Evolutionary conservation across 2,329 filamentous ascomycete genomes (phyloP).

Genomic region (Stagonosporopsis chrysanthemi): DNA sequence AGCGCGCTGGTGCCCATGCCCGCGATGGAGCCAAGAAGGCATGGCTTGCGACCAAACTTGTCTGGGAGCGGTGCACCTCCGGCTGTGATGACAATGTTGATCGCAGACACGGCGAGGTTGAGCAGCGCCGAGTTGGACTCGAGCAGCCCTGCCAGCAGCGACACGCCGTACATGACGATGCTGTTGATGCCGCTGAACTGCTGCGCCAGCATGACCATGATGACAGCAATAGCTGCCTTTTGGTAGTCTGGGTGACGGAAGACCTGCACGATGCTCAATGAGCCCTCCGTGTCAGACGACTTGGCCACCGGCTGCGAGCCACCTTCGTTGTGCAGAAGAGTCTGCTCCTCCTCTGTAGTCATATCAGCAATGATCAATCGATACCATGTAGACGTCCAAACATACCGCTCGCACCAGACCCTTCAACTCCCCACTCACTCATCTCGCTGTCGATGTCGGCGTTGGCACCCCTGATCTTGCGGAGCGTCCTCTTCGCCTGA

Average conservation of each 20-base stretch:
- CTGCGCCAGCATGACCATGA: conserved; percentile 92
- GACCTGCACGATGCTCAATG: conserved; percentile 61
- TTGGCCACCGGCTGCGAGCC: conserved; percentile 28
- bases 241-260: conserved; percentile 73
- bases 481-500: conserved; percentile 72
- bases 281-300: conserved; percentile 43
- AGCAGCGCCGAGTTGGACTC: conserved; percentile 82
- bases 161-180: conserved; percentile 98
- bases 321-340: conserved; percentile 63
- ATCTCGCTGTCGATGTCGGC: conserved; percentile 78
- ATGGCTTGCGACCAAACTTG: conserved; percentile 84
- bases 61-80: conserved; percentile 86
- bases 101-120: conserved; percentile 83
- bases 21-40: conserved; percentile 79
- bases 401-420: conserved; percentile 41
- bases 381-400: not conserved
- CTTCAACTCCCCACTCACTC: conserved; percentile 54
- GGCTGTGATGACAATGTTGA: conserved; percentile 85
- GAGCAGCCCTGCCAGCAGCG: conserved; percentile 80
- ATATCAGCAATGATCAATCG: conserved; percentile 21
- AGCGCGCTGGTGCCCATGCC: conserved; percentile 85
- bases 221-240: conserved; percentile 84
- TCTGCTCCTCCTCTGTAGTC: conserved; percentile 69
- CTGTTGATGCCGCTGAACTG: conserved; percentile 94
- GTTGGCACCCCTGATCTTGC: conserved; percentile 75